phyloP scores from a whole-genome alignment of 176 grass and related monocot genomes.

The Pharus latifolius region DNA sequence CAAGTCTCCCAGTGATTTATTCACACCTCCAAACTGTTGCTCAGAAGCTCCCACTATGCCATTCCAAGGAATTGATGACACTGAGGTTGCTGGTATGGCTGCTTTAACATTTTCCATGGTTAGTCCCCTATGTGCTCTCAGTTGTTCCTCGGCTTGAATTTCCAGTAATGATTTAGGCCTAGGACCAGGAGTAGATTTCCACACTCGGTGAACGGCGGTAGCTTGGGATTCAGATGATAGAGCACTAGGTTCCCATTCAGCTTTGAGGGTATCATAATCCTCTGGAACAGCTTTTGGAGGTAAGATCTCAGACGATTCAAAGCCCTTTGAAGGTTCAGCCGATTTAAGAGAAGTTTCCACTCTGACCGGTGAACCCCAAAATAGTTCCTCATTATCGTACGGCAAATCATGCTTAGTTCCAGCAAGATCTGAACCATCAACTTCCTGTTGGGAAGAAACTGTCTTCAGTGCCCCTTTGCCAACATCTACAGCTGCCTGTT shows the following conservation, averaged over 20 bases:
- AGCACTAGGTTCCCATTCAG: slow-evolving; percentile 35
- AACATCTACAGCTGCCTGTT: slow-evolving; percentile 39
- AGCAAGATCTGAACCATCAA: slow-evolving; percentile 34
- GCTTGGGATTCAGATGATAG: slow-evolving; percentile 36
- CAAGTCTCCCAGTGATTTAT: slow-evolving; percentile 12
- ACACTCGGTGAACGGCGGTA: slow-evolving; percentile 29
- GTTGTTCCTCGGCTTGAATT: slow-evolving; percentile 96
- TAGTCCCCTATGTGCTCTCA: slow-evolving; percentile 46
- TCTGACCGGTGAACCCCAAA: slow-evolving; percentile 26
- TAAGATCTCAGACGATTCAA: slow-evolving; percentile 12
- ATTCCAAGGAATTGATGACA: slow-evolving; percentile 56
- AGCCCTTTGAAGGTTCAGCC: not conserved
- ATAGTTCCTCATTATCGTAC: slow-evolving; percentile 39
- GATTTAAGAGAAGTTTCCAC: slow-evolving; percentile 14
- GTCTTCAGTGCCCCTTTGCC: slow-evolving; percentile 42
- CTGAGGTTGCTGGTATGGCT: slow-evolving; percentile 2
- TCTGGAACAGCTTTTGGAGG: slow-evolving; percentile 23
- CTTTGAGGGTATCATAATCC: slow-evolving; percentile 34
- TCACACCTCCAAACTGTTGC: slow-evolving; percentile 26
- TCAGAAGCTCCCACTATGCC: slow-evolving; percentile 33
- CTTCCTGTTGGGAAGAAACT: slow-evolving; percentile 33
- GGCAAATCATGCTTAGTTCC: slow-evolving; percentile 34
- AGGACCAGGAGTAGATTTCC: slow-evolving; percentile 71
- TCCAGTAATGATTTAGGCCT: slow-evolving; percentile 88
- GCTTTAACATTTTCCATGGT: slow-evolving; percentile 17